Base-by-base conservation (phyloP, 345 rosid species). In the Euclidium syriacum region DNA sequence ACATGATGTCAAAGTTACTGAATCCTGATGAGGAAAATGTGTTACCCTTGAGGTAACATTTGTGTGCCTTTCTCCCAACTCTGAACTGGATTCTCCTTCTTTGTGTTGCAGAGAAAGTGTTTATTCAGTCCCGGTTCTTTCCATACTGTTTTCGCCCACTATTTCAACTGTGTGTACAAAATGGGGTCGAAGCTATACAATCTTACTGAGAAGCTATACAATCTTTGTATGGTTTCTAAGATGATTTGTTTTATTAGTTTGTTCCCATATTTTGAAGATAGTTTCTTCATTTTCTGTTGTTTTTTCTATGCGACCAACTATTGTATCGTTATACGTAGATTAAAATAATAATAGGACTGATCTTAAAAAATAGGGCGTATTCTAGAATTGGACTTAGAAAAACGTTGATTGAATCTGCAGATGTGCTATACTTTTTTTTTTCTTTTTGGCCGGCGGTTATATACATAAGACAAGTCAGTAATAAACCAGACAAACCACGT, bases 1-100 rank as follows among this genome's bases (percentile, higher is more conserved):
- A 63, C 53, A 25, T 52, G 42, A 52, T 52, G 49, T 64, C 67
- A 70, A 57, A n/a, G n/a, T n/a, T n/a, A n/a, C n/a, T n/a, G n/a
- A n/a, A 59, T 56, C 59, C 54, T 36, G 40, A 46, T 15, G 71
- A 7, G 5, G 18, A 48, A 22, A 15, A 22, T 32, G 23, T 60
- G 65, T 55, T 55, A 35, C 19, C 17, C 8, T n/a, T 4, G 18
- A 32, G 62, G 17, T 32, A 18, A 24, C 19, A 3, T 16, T 14
- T 47, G 64, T 47, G 22, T 36, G 71, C 39, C 39, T 55, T 26
- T 47, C 64, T 66, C 33, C 33, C 68, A 52, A 40, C 50, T 58
- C 50, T n/a, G 18, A 41, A 27, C 26, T 17, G 25, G 17, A 20
- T 14, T 40, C 29, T 27, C 47, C 16, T 39, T 27, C 41, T 51